These are phyloP conservation scores for Cladophialophora exuberans DNA, from an alignment of 2,329 filamentous ascomycete species.

Conservation along the genomic window DNA sequence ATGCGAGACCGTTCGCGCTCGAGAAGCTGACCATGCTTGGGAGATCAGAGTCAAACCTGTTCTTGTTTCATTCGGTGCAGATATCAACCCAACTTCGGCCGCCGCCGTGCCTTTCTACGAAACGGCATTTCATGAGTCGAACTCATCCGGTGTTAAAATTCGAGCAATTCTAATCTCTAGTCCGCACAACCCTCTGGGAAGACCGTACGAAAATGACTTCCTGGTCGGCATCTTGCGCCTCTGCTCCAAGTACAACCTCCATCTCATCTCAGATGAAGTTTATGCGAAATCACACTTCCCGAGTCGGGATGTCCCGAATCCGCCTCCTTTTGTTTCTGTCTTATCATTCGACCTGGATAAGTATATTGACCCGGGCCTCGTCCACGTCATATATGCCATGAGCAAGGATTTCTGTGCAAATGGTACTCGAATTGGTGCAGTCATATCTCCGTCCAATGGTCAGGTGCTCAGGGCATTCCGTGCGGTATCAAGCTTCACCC, in stretches of 20 bases:
- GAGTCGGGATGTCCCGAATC: slow-evolving; percentile 34
- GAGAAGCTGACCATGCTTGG: slow-evolving; percentile 4
- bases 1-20: background rate
- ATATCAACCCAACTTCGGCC: slow-evolving; percentile 41
- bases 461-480: slow-evolving; percentile 44
- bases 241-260: slow-evolving; percentile 54
- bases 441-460: slow-evolving; percentile 48
- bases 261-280: slow-evolving; percentile 63
- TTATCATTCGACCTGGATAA: slow-evolving; percentile 50
- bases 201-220: slow-evolving; percentile 48
- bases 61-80: slow-evolving; percentile 26
- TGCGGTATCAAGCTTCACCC: slow-evolving; percentile 51
- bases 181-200: slow-evolving; percentile 57
- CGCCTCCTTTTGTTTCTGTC: slow-evolving; percentile 49
- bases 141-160: slow-evolving; percentile 44
- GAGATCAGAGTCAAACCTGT: slow-evolving; percentile 24
- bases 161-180: slow-evolving; percentile 51
- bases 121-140: slow-evolving; percentile 43
- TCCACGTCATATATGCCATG: slow-evolving; percentile 28
- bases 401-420: slow-evolving; percentile 32
- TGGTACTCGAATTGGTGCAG: slow-evolving; percentile 40
- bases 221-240: slow-evolving; percentile 50
- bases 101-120: slow-evolving; percentile 52
- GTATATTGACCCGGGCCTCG: slow-evolving; percentile 48
- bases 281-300: slow-evolving; percentile 59